Percentiles rank a stretch among this genome's conserved stretches.
phyloP scores from a whole-genome alignment of 768 basidiomycete species.

The Lactarius sp. region DNA sequence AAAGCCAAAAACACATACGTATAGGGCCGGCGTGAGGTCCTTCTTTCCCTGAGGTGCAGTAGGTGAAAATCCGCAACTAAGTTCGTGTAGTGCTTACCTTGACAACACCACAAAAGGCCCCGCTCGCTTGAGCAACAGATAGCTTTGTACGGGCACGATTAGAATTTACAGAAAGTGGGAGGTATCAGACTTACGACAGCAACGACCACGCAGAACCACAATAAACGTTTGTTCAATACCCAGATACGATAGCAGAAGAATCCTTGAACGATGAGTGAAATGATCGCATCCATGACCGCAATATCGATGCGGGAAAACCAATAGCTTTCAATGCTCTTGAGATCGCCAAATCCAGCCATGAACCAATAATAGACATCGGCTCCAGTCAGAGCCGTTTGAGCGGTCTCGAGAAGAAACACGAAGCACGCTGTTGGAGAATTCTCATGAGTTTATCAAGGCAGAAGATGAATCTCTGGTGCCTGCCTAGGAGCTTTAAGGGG shows the following conservation, averaged over 20 bases:
- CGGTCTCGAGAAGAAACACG: slow-evolving; percentile 7
- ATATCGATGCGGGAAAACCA: slow-evolving; percentile 10
- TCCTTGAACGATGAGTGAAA: slow-evolving; percentile 11
- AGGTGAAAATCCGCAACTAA: not conserved
- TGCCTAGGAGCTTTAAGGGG: slow-evolving; percentile 2
- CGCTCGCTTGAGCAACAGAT: slow-evolving; percentile 1
- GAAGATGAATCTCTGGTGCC: not conserved
- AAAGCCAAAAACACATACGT: not conserved
- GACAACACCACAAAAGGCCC: not conserved
- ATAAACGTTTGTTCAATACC: slow-evolving; percentile 3
- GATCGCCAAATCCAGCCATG: slow-evolving; percentile 12
- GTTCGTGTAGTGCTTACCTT: not conserved
- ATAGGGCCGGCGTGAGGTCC: not conserved
- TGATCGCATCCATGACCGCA: slow-evolving; percentile 5
- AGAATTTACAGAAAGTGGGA: not conserved
- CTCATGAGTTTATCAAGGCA: not conserved
- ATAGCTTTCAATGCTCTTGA: slow-evolving; percentile 1
- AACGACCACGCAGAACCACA: slow-evolving; percentile 7
- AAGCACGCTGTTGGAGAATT: not conserved
- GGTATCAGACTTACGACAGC: not conserved
- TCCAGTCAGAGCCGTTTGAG: slow-evolving; percentile 14
- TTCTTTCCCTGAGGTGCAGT: not conserved
- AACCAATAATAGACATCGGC: slow-evolving; percentile 21
- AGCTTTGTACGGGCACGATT: not conserved
- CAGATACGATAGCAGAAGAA: slow-evolving; percentile 20